Conservation (phyloP, 305 asterid genomes). For the Fraxinus dipetala region DNA sequence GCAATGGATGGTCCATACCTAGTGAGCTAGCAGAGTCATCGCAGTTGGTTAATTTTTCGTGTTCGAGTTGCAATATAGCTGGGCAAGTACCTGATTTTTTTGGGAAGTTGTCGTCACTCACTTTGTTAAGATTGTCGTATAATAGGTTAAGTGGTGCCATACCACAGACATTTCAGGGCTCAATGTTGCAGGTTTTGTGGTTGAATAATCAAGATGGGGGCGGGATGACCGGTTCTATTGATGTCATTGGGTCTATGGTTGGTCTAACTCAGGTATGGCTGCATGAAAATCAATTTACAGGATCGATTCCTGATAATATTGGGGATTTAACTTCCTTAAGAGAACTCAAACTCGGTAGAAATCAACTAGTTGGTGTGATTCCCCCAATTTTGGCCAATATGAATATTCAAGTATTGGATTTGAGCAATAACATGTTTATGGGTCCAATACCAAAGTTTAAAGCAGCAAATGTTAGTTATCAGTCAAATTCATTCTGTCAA, state of each 20-base stretch:
- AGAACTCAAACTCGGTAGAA: conserved; percentile 58
- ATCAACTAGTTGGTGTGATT: conserved; percentile 61
- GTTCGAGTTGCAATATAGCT: conserved; percentile 57
- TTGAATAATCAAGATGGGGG: conserved; percentile 71
- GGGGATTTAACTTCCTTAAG: conserved; percentile 54
- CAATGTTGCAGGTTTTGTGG: conserved; percentile 70
- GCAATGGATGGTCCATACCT: conserved; percentile 67
- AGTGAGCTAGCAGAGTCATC: conserved; percentile 48
- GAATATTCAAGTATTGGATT: conserved; percentile 44
- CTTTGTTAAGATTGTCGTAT: conserved; percentile 43
- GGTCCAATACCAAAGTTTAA: conserved; percentile 70
- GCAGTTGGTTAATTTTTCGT: conserved; percentile 66
- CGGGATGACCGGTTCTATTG: conserved; percentile 62
- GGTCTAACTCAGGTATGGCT: conserved; percentile 59
- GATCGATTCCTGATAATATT: conserved; percentile 61
- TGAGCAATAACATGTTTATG: conserved; percentile 79
- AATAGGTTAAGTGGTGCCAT: conserved; percentile 54
- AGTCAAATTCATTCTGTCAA: conserved; percentile 65
- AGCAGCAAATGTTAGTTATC: conserved; percentile 41
- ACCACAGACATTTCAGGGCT: conserved; percentile 49
- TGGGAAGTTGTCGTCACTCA: conserved; percentile 60
- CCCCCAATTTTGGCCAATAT: conserved; percentile 59
- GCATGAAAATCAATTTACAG: conserved; percentile 67
- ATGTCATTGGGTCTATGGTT: conserved; percentile 48
- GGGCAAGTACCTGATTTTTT: conserved; percentile 67